Evolutionary conservation across 2,329 filamentous ascomycete genomes (phyloP), one percentile per base, ranked within the genome.

Genomic region (Diaporthe nobilis): DNA sequence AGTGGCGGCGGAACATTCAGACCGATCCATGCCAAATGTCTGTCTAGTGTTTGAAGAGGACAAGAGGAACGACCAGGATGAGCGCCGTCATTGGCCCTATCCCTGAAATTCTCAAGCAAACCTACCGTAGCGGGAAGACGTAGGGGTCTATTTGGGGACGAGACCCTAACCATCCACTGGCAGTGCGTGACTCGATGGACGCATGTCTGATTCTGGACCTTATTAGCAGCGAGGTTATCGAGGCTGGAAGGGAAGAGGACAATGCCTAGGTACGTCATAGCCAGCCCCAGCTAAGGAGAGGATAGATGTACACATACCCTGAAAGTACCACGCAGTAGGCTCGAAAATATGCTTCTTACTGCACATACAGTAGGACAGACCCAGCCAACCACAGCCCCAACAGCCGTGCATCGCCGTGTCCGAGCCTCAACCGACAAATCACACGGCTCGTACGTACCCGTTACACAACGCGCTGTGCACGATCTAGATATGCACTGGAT

Each of bases 1-100:
- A 57, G 60, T 8, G 58, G 51, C 72, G 63, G 72, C 47, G 34
- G 28, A 71, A 74, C 44, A 74, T 74, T 71, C 63, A 70, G 31
- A 37, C 63, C 72, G 72, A 71, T 34, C 51, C 47, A 9, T 63
- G 13, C 22, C 57, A 37, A 37, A 13, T 17, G 37, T 13, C 20
- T 73, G 58, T 39, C 15, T 28, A 31, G 63, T 53, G 65, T 53
- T 53, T 39, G 65, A 39, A 20, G 31, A 25, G 17, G 47, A 39
- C 22, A 34, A 17, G 31, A 20, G 20, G 2, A 31, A 7, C 4
- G 63, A 44, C 63, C n/a, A 53, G 63, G 63, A 37, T 68, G 7
- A 8, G 47, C 8, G 15, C 31, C 34, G 22, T 28, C 6, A 10
- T 1, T 20, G 17, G 65, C 65, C 65, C 34, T 42, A 68, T 68